A percentile compares a stretch with the other conserved stretches of the same genome.
These are phyloP conservation scores for Arthrobotrys megalospora DNA, from an alignment of 2,329 filamentous ascomycete species.

Conservation along the genomic window DNA sequence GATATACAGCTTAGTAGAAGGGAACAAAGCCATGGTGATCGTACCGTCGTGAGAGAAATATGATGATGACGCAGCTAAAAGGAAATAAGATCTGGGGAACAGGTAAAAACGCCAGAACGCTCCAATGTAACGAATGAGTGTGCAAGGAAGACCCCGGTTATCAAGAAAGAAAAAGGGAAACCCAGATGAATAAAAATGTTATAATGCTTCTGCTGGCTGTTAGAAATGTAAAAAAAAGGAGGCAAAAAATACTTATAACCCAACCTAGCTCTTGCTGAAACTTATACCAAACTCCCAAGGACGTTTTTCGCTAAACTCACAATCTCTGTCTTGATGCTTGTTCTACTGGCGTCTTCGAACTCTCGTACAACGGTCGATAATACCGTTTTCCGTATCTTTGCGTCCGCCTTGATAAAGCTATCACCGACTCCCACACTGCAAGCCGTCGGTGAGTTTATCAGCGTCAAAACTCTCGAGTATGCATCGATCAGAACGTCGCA, in stretches of 20 bases:
- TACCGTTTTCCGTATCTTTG: slow-evolving; percentile 87
- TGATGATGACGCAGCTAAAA: slow-evolving; percentile 41
- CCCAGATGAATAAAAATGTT: slow-evolving; percentile 44
- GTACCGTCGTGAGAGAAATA: slow-evolving; percentile 59
- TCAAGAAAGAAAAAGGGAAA: slow-evolving; percentile 22
- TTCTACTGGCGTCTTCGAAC: slow-evolving; percentile 88
- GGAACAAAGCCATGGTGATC: slow-evolving; percentile 49
- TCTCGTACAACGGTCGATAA: slow-evolving; percentile 89
- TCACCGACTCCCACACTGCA: slow-evolving; percentile 82
- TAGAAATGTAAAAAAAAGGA: slow-evolving; percentile 25
- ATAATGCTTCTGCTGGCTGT: slow-evolving; percentile 25
- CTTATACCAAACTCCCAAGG: slow-evolving; percentile 83
- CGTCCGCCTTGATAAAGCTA: slow-evolving; percentile 90
- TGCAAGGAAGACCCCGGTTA: slow-evolving; percentile 31
- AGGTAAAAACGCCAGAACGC: slow-evolving; percentile 58
- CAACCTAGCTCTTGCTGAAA: slow-evolving; percentile 22
- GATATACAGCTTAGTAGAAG: slow-evolving; percentile 17
- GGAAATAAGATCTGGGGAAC: slow-evolving; percentile 18
- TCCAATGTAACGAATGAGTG: slow-evolving; percentile 56
- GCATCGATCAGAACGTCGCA: slow-evolving; percentile 96
- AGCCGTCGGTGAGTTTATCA: slow-evolving; percentile 82
- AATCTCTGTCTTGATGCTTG: slow-evolving; percentile 83
- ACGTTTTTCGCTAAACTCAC: slow-evolving; percentile 90
- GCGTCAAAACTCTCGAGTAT: slow-evolving; percentile 82
- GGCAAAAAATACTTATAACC: slow-evolving; percentile 17